Conservation (phyloP, 768 basidiomycete genomes). For the Tylopilus sp. region DNA sequence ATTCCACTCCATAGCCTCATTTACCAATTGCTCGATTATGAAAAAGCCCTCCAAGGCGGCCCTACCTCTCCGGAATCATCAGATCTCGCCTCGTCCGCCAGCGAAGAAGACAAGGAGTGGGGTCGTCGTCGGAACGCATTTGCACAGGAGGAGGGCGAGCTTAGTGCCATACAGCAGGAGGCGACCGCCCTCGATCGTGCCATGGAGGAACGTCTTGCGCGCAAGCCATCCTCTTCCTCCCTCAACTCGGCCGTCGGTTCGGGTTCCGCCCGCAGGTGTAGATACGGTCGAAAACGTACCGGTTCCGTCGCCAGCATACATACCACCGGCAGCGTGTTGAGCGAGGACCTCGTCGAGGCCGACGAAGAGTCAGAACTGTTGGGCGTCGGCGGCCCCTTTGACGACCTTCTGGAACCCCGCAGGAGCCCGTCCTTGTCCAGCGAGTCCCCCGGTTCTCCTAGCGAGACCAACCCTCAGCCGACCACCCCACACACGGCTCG, state of each 20-base stretch:
- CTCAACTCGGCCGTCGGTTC: conserved; percentile 61
- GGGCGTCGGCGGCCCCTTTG: conserved; percentile 65
- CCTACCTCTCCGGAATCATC: conserved; percentile 49
- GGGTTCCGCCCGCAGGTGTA: conserved; percentile 62
- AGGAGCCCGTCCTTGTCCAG: conserved; percentile 35
- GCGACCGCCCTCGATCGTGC: conserved; percentile 82
- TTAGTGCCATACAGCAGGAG: conserved; percentile 62
- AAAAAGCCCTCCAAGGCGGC: conserved; percentile 61
- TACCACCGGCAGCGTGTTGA: conserved; percentile 66
- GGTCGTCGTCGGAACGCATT: conserved; percentile 59
- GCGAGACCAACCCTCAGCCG: conserved; percentile 26
- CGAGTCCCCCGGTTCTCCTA: conserved; percentile 35
- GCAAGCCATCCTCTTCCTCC: conserved; percentile 68
- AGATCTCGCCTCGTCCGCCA: conserved; percentile 49
- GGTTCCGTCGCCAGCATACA: conserved; percentile 71
- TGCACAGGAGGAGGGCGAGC: conserved; percentile 45
- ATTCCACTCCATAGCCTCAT: conserved; percentile 59
- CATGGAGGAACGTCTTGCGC: conserved; percentile 81
- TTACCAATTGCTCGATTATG: conserved; percentile 91
- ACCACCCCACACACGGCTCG: conserved; percentile 5
- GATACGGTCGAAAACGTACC: conserved; percentile 68
- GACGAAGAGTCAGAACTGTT: conserved; percentile 75
- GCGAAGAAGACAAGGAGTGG: conserved; percentile 81
- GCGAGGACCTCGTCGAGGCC: conserved; percentile 79
- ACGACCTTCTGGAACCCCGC: conserved; percentile 33